Conservation (phyloP, 1,139 yeast genomes). For the Pichia inconspicua region DNA sequence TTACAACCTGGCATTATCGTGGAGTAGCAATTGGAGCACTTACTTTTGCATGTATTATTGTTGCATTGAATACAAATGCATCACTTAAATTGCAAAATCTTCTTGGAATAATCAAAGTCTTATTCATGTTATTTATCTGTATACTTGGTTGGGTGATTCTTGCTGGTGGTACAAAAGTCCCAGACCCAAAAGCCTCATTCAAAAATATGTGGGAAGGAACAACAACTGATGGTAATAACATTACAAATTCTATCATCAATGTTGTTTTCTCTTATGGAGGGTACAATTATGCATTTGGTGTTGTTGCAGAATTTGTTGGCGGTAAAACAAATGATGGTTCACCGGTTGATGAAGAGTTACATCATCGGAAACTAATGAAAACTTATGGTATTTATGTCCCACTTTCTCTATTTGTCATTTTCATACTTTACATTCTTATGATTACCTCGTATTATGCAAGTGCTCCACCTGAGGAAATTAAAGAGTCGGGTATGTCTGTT, state of each 20-base stretch:
- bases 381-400: constrained; percentile 34
- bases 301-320: constrained; percentile 31
- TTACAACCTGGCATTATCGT: constrained; percentile 35
- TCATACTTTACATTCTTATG: constrained; percentile 31
- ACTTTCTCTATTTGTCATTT: constrained; percentile 30
- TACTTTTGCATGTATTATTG: constrained; percentile 28
- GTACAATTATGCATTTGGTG: constrained; percentile 32
- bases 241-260: constrained; percentile 37
- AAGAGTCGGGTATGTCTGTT: constrained; percentile 29
- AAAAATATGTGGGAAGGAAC: constrained; percentile 33
- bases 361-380: constrained; percentile 25
- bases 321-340: constrained; percentile 22
- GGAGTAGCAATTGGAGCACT: constrained; percentile 37
- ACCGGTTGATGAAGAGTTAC: constrained; percentile 27
- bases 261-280: constrained; percentile 40
- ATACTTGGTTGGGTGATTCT: constrained; percentile 35
- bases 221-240: constrained; percentile 35
- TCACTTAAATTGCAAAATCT: constrained; percentile 32
- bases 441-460: constrained; percentile 37
- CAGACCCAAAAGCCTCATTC: constrained; percentile 30
- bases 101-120: constrained; percentile 35
- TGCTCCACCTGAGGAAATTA: constrained; percentile 28
- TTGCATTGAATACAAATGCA: constrained; percentile 30
- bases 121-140: constrained; percentile 33
- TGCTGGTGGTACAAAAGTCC: constrained; percentile 33